These are phyloP conservation scores for Xerocomellus dryophilus DNA, from an alignment of 768 basidiomycete genomes.

Conservation along the genomic window DNA sequence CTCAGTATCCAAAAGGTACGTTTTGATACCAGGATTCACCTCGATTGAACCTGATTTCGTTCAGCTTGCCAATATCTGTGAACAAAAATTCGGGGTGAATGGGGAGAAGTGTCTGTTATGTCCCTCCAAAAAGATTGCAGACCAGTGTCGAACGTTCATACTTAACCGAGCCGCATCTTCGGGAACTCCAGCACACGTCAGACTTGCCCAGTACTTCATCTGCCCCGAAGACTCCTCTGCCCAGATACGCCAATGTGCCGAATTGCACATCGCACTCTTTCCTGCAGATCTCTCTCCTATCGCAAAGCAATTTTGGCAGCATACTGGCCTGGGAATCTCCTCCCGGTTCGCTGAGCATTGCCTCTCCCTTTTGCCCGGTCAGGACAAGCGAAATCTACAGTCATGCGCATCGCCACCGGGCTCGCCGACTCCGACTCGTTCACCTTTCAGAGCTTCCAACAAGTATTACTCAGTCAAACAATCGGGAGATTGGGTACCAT, in stretches of 20 bases:
- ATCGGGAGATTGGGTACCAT: constrained; percentile 6
- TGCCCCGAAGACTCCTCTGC: constrained; percentile 50
- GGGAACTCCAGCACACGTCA: constrained; percentile 44
- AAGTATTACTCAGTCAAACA: constrained; percentile 51
- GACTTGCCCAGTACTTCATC: constrained; percentile 70
- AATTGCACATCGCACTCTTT: constrained; percentile 83
- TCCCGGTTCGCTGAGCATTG: constrained; percentile 84
- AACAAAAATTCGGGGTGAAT: constrained; percentile 68
- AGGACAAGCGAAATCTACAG: constrained; percentile 29
- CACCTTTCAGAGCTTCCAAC: constrained; percentile 46
- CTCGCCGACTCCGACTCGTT: constrained; percentile 25
- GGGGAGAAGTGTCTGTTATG: constrained; percentile 79
- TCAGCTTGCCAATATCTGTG: constrained; percentile 77
- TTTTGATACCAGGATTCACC: neutral
- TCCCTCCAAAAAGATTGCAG: constrained; percentile 68
- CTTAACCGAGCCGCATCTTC: constrained; percentile 44
- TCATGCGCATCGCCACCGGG: constrained; percentile 28
- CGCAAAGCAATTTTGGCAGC: constrained; percentile 96
- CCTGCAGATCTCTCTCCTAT: constrained; percentile 53
- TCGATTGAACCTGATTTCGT: neutral
- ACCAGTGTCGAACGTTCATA: constrained; percentile 74
- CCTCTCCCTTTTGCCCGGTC: constrained; percentile 60
- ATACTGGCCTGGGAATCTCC: constrained; percentile 86
- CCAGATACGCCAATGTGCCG: constrained; percentile 37
- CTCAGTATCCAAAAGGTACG: constrained; percentile 77